These are phyloP conservation scores for Mycena galericulata DNA, from an alignment of 768 basidiomycete species.

Conservation along the genomic window DNA sequence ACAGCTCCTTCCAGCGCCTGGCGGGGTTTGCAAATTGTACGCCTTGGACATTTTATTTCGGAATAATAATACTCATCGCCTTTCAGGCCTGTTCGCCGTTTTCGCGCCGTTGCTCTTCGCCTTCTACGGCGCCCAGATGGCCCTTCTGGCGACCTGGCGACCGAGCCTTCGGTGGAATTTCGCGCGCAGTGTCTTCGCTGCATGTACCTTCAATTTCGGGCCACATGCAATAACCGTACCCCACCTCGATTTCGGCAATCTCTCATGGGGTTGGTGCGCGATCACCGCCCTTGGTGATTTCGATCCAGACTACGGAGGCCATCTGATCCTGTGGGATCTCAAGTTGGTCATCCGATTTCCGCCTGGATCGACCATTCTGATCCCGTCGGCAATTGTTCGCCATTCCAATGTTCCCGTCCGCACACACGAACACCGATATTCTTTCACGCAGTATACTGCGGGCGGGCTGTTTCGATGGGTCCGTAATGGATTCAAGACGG, in stretches of 20 bases:
- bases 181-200: neutral
- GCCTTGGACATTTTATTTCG: too few relatives aligned
- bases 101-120: too few relatives aligned
- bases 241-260: constrained; percentile 10
- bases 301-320: neutral
- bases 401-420: constrained; percentile 29
- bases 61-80: too few relatives aligned
- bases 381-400: neutral
- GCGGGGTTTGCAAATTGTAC: too few relatives aligned
- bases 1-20: too few relatives aligned
- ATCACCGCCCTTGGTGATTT: neutral
- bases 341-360: too few relatives aligned
- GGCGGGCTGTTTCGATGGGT: constrained; percentile 25
- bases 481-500: constrained; percentile 23
- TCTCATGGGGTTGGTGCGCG: constrained; percentile 14
- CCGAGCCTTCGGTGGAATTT: too few relatives aligned
- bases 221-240: neutral
- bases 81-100: too few relatives aligned
- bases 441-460: constrained; percentile 29
- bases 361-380: neutral
- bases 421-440: constrained; percentile 9
- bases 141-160: too few relatives aligned
- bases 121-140: too few relatives aligned
- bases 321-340: too few relatives aligned
- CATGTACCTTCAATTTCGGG: neutral